These are phyloP conservation scores for Bonia amplexicaulis DNA, from an alignment of 176 grass and related monocot genomes.

Conservation along the genomic window DNA sequence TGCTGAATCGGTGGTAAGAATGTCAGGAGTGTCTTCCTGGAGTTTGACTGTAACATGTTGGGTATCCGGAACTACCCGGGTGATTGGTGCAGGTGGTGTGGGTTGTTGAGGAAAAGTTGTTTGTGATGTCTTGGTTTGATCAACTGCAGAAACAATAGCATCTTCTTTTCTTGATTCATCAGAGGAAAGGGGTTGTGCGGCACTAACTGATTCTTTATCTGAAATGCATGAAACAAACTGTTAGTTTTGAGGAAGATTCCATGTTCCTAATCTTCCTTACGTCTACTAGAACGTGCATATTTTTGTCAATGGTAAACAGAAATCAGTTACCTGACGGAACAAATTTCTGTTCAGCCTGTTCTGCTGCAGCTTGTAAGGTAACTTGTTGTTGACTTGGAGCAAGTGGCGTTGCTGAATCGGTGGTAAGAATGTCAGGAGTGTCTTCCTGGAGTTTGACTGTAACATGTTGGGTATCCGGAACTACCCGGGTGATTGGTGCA, in stretches of 20 bases:
- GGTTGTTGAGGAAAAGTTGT: constrained; percentile 5
- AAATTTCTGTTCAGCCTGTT: neutral
- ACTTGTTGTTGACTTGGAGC: constrained; percentile 18
- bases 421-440: too few relatives aligned
- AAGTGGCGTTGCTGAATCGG: too few relatives aligned
- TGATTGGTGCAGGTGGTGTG: constrained; percentile 11
- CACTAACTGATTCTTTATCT: constrained; percentile 4
- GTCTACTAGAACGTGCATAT: neutral
- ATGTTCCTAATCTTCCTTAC: constrained; percentile 8
- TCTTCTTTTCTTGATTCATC: constrained; percentile 22
- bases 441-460: neutral
- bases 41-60: neutral
- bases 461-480: neutral
- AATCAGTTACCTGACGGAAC: constrained; percentile 11
- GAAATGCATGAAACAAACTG: constrained; percentile 7
- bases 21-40: too few relatives aligned
- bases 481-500: neutral
- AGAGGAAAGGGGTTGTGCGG: neutral
- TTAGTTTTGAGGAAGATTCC: constrained; percentile 5
- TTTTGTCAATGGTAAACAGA: neutral
- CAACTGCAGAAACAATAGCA: neutral
- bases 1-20: too few relatives aligned
- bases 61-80: neutral
- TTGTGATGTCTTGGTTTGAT: neutral
- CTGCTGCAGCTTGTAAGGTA: neutral